A percentile compares a stretch with the other conserved stretches of the same genome.
Evolutionary conservation across 2,329 filamentous ascomycete species (phyloP).

Genomic region (Trichophyton simii): DNA sequence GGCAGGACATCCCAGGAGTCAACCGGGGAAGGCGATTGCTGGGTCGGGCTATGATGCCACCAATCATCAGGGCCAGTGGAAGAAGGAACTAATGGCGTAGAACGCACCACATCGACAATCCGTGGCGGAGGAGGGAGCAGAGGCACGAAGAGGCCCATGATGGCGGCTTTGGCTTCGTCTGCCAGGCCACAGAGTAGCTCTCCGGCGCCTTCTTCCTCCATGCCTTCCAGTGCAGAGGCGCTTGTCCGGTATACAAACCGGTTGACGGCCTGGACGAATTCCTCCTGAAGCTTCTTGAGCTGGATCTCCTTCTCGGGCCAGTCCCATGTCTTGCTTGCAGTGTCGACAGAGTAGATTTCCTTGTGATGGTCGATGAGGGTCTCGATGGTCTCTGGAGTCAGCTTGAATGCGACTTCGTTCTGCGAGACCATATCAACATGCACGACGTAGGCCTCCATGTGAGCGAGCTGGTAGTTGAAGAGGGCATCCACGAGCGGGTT

Average conservation of each 20-base stretch:
- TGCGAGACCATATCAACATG: constrained; percentile 98
- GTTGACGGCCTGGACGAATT: constrained; percentile 93
- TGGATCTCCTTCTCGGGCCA: constrained; percentile 96
- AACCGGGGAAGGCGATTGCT: constrained; percentile 55
- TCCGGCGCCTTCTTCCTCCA: constrained; percentile 91
- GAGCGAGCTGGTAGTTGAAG: constrained; percentile 84
- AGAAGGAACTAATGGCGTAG: constrained; percentile 73
- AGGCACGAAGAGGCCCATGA: constrained; percentile 72
- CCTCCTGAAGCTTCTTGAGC: constrained; percentile 92
- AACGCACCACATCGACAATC: constrained; percentile 78
- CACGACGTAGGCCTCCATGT: constrained; percentile 94
- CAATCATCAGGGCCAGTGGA: constrained; percentile 60
- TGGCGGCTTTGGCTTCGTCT: constrained; percentile 80
- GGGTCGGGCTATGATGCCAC: constrained; percentile 60
- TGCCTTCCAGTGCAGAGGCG: constrained; percentile 77
- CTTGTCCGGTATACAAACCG: constrained; percentile 89
- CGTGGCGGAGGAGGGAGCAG: constrained; percentile 77
- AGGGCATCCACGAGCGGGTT: constrained; percentile 76
- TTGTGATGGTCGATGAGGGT: constrained; percentile 90
- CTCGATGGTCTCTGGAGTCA: constrained; percentile 89
- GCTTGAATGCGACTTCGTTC: constrained; percentile 96
- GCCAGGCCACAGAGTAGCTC: constrained; percentile 85
- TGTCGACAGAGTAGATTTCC: constrained; percentile 83
- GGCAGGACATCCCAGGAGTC: constrained; percentile 86
- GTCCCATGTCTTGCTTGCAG: constrained; percentile 76